Percentiles rank a stretch among this genome's conserved stretches.
Conservation (phyloP, 441 rosid species). For the Biscutella laevigata region DNA sequence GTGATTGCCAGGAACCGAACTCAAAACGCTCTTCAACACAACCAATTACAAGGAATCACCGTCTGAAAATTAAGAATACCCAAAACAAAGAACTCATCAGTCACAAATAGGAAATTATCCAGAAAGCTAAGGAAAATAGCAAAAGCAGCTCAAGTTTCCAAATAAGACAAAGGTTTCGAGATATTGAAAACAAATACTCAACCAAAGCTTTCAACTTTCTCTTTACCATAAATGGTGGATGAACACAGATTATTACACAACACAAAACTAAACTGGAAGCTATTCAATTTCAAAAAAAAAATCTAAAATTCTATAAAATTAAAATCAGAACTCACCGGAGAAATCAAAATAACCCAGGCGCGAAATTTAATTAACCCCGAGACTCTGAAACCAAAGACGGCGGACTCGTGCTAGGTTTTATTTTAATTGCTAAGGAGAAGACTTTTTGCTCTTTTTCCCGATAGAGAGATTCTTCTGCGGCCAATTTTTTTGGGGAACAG, state of each 20-base stretch:
- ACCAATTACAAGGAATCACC: not conserved
- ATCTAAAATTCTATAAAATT: not conserved
- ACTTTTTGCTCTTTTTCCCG: not conserved
- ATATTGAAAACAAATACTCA: not conserved
- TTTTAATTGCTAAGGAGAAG: conserved; percentile 15
- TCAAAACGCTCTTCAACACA: conserved; percentile 18
- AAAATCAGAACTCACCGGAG: conserved; percentile 18
- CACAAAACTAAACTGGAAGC: not conserved
- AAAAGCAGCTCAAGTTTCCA: not conserved
- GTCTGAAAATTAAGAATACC: conserved; percentile 7
- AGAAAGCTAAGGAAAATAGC: conserved; percentile 12
- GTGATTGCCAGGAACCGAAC: not conserved
- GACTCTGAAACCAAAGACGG: conserved; percentile 33
- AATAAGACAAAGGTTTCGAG: not conserved
- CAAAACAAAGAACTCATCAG: conserved; percentile 2
- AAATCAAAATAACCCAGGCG: not conserved
- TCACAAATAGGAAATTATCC: not conserved
- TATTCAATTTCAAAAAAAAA: conserved; percentile 1
- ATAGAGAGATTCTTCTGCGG: conserved; percentile 20
- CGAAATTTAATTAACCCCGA: not conserved
- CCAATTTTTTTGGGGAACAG: conserved; percentile 23
- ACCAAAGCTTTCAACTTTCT: not conserved
- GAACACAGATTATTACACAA: not conserved
- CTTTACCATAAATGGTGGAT: not conserved
- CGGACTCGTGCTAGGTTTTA: conserved; percentile 39